A percentile compares a stretch with the other conserved stretches of the same genome.
These are phyloP conservation scores for Andrographis paniculata DNA, from an alignment of 305 asterid genomes.

Conservation along the genomic window DNA sequence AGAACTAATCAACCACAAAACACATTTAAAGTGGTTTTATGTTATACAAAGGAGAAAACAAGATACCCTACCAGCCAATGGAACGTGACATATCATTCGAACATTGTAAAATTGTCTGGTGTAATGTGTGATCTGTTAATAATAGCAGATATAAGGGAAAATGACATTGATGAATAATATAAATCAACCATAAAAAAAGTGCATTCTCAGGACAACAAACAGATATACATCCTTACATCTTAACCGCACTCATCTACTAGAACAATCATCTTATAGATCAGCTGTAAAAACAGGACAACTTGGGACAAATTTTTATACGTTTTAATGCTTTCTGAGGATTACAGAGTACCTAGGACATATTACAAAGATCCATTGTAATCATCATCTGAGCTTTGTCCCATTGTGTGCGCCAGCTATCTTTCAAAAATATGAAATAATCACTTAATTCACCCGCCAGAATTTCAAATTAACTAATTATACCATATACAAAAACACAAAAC, in stretches of 20 bases:
- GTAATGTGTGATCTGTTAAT: slow-evolving; percentile 37
- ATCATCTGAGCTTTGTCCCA: too few species aligned
- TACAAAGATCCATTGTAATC: background rate
- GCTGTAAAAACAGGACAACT: background rate
- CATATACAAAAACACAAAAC: too few species aligned
- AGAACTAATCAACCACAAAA: slow-evolving; percentile 12
- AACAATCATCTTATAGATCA: background rate
- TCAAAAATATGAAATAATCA: background rate
- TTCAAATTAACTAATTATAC: too few species aligned
- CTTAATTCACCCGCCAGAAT: too few species aligned
- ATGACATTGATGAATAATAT: slow-evolving; percentile 5
- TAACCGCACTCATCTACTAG: background rate
- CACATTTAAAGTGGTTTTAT: background rate
- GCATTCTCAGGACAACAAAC: too few species aligned
- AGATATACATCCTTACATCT: background rate
- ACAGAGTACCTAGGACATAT: background rate
- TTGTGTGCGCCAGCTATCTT: too few species aligned
- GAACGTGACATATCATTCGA: slow-evolving; percentile 32
- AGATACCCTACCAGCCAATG: slow-evolving; percentile 38
- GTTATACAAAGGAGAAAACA: slow-evolving; percentile 7
- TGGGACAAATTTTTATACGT: background rate
- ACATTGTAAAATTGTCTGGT: slow-evolving; percentile 30
- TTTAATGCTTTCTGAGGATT: background rate
- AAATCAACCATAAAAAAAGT: too few species aligned
- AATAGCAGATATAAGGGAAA: slow-evolving; percentile 14